Evolutionary conservation across 2,329 filamentous ascomycete genomes (phyloP).

Genomic region (Harringtonia lauricola): DNA sequence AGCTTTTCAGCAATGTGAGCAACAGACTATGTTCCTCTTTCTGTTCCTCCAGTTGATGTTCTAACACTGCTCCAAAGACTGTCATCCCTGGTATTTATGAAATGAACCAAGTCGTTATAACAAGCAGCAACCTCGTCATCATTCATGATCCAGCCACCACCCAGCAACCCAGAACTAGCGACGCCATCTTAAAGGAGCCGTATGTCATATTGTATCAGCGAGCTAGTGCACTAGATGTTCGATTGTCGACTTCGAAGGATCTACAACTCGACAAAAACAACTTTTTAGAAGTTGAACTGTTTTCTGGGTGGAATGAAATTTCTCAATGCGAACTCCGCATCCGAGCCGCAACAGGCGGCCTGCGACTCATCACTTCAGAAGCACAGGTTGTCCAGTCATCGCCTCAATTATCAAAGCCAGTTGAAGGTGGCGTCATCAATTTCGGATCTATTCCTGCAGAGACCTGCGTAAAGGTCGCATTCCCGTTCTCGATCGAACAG

Average conservation of each 20-base stretch:
- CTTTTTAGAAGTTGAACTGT: conserved; percentile 62
- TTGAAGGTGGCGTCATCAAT: conserved; percentile 41
- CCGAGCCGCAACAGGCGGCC: conserved; percentile 52
- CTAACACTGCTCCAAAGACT: conserved; percentile 27
- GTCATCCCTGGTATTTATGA: conserved; percentile 64
- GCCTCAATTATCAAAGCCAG: conserved; percentile 29
- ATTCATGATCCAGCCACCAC: conserved; percentile 41
- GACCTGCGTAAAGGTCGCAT: conserved; percentile 44
- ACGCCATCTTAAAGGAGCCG: conserved; percentile 44
- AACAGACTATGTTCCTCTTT: conserved; percentile 13
- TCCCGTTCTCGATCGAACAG: conserved; percentile 79
- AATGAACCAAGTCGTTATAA: conserved; percentile 60
- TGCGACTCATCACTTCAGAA: conserved; percentile 52
- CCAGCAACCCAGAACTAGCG: conserved; percentile 18
- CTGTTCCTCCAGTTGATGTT: not conserved
- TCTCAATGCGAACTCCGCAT: conserved; percentile 48
- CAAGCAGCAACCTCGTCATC: conserved; percentile 51
- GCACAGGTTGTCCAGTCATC: conserved; percentile 34
- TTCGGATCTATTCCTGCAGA: conserved; percentile 35
- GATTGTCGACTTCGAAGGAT: conserved; percentile 52
- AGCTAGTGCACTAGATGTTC: conserved; percentile 55
- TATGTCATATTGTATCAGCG: conserved; percentile 66
- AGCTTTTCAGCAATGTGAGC: conserved; percentile 33
- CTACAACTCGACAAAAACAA: conserved; percentile 74
- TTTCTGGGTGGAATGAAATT: conserved; percentile 64